Conservation (phyloP, 2,329 filamentous ascomycete genomes). For the Colletotrichum acutatum region DNA sequence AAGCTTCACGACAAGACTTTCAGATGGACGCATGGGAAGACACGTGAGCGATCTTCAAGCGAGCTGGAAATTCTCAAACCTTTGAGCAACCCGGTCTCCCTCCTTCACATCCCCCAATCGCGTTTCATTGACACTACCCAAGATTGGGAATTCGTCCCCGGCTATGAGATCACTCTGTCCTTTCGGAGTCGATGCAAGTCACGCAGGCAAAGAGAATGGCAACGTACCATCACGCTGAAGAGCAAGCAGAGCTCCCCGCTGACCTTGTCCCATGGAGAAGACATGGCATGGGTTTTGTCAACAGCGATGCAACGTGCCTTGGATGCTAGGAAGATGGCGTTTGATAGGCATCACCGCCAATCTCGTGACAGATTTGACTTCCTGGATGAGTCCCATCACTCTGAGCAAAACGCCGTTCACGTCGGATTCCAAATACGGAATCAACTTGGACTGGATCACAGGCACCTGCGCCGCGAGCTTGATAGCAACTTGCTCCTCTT, state of each 20-base stretch:
- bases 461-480: slow-evolving; percentile 55
- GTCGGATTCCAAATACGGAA: slow-evolving; percentile 60
- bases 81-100: slow-evolving; percentile 54
- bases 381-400: slow-evolving; percentile 50
- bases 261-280: slow-evolving; percentile 57
- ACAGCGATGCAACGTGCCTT: slow-evolving; percentile 54
- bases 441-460: slow-evolving; percentile 60
- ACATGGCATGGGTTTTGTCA: slow-evolving; percentile 57
- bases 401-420: slow-evolving; percentile 56
- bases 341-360: slow-evolving; percentile 51
- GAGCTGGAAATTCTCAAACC: slow-evolving; percentile 53
- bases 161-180: slow-evolving; percentile 59
- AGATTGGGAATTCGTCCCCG: slow-evolving; percentile 58
- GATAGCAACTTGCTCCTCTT: slow-evolving; percentile 59
- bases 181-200: slow-evolving; percentile 55
- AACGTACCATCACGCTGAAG: slow-evolving; percentile 53
- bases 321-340: slow-evolving; percentile 51
- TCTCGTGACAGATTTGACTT: slow-evolving; percentile 49
- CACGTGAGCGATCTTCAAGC: slow-evolving; percentile 50
- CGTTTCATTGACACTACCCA: slow-evolving; percentile 57
- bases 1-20: slow-evolving; percentile 62
- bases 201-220: slow-evolving; percentile 48
- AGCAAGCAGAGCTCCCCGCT: slow-evolving; percentile 61
- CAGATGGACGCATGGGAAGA: slow-evolving; percentile 55
- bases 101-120: slow-evolving; percentile 58